phyloP scores from a whole-genome alignment of 805 yeast species.

The Metschnikowia lachancei region DNA sequence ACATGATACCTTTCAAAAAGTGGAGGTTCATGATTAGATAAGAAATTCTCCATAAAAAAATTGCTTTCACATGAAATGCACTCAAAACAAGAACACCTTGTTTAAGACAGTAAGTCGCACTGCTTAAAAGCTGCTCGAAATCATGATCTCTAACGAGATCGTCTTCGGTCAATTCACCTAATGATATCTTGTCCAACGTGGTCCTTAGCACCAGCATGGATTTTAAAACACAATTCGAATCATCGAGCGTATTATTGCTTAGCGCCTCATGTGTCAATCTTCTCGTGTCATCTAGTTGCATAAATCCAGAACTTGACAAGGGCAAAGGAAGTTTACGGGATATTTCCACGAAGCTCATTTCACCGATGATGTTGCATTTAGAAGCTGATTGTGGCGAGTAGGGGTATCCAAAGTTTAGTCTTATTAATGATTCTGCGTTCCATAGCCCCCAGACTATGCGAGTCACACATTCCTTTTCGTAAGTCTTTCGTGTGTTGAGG shows the following conservation, averaged over 20 bases:
- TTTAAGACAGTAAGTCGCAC: slow-evolving; percentile 7
- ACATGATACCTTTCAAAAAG: slow-evolving; percentile 30
- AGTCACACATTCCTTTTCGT: slow-evolving; percentile 23
- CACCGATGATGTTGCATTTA: slow-evolving; percentile 7
- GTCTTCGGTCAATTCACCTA: slow-evolving; percentile 8
- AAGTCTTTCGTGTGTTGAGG: slow-evolving; percentile 20
- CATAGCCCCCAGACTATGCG: slow-evolving; percentile 28
- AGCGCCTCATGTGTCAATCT: slow-evolving; percentile 4
- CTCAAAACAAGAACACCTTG: slow-evolving; percentile 33
- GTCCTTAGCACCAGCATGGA: slow-evolving; percentile 15
- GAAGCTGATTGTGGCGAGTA: slow-evolving; percentile 14
- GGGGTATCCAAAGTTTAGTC: slow-evolving; percentile 23
- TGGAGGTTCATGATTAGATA: slow-evolving; percentile 20
- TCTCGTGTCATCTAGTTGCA: slow-evolving; percentile 1
- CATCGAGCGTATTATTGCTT: slow-evolving; percentile 8
- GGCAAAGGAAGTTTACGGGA: slow-evolving; percentile 22
- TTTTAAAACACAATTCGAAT: slow-evolving; percentile 13
- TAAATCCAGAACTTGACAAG: slow-evolving; percentile 13
- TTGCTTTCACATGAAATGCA: slow-evolving; percentile 31
- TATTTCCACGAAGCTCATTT: slow-evolving; percentile 12
- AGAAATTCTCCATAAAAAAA: slow-evolving; percentile 29
- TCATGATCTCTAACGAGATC: slow-evolving; percentile 2
- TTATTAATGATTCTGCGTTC: slow-evolving; percentile 15
- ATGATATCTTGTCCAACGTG: slow-evolving; percentile 14
- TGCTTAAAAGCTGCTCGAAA: slow-evolving; percentile 10